A percentile compares a stretch with the other conserved stretches of the same genome.
phyloP scores from a whole-genome alignment of 805 yeast species.

The Schizosaccharomyces octosporus region DNA sequence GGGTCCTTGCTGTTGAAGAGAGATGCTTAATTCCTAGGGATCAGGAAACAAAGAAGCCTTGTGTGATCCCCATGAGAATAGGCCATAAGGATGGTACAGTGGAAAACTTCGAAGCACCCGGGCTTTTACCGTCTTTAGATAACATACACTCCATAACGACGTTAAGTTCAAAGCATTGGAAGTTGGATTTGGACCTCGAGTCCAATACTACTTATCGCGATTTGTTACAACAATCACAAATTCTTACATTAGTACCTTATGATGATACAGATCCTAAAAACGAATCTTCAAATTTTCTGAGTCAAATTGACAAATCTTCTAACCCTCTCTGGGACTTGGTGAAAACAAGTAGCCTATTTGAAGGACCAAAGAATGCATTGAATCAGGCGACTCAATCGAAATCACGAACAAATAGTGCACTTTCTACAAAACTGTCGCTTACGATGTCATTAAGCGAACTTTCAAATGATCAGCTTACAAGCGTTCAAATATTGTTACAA shows the following conservation, averaged over 20 bases:
- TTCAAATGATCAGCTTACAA: not conserved
- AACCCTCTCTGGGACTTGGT: not conserved
- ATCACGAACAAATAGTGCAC: not conserved
- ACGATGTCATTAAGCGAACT: not conserved
- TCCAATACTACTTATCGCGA: not conserved
- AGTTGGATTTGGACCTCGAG: not conserved
- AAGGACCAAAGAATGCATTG: not conserved
- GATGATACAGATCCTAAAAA: not conserved
- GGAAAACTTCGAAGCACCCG: not conserved
- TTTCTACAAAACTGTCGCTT: not conserved
- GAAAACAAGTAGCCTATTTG: not conserved
- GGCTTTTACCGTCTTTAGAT: not conserved
- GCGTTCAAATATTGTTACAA: not conserved
- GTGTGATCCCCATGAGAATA: not conserved
- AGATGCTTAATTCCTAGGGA: constrained; percentile 62
- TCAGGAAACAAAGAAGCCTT: constrained; percentile 2
- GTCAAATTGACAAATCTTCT: not conserved
- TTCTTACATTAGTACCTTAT: not conserved
- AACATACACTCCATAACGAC: not conserved
- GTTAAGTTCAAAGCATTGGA: not conserved
- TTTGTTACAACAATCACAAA: not conserved
- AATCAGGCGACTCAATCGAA: not conserved
- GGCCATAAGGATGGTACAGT: not conserved
- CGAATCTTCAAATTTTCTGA: not conserved
- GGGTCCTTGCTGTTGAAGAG: constrained; percentile 66